Base-by-base conservation (phyloP, 1,139 yeast genomes). In the Keqinozyma sinolaborantium region DNA sequence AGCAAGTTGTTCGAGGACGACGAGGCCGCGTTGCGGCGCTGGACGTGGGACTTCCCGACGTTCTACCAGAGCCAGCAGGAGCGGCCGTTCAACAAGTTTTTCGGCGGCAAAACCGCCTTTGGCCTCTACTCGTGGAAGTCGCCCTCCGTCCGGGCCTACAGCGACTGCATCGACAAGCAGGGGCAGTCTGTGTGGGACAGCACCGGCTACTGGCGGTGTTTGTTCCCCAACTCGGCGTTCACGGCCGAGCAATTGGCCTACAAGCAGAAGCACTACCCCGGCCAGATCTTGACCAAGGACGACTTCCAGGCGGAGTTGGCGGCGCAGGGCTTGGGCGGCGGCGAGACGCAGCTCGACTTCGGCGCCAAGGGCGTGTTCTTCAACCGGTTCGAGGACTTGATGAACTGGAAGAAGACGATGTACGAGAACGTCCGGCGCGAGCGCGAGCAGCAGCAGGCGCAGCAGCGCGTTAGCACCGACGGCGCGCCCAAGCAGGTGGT, bases 171-270 rank as follows among this genome's bases (percentile, higher is more conserved):
- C 47, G 73, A 73, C 20, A 64, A 72, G 29, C 60, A 77, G 4
- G 97, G 97, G 1, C 63, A 72, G 12, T 73, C 86, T 1, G 78
- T 79, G 6, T 88, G 95, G 95, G 92, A 84, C 47, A 60, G 76
- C 13, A 64, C 71, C 27, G 96, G 96, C 0, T 73, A 78, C 54
- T 88, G 96, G 96, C 72, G 88, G 48, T 88, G 97, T 57, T 62
- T 88, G 33, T 83, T 88, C 58, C 95, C 95, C 18, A 68, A 70
- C 36, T 53, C 70, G 13, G 64, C 59, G 23, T 65, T 79, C 14
- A 60, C 68, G 0, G 52, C 58, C 19, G 59, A 56, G 28, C 41
- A 55, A 15, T 53, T 66, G 44, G 47, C 47, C 23, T 47, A 48
- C 35, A 66, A 63, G 51, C 44, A 52, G 9, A 45, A 53, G 28